Percentiles rank a stretch among this genome's conserved stretches.
These are phyloP conservation scores for Bolboschoenus planiculmis DNA, from an alignment of 176 grass and related monocot genomes.

Conservation along the genomic window DNA sequence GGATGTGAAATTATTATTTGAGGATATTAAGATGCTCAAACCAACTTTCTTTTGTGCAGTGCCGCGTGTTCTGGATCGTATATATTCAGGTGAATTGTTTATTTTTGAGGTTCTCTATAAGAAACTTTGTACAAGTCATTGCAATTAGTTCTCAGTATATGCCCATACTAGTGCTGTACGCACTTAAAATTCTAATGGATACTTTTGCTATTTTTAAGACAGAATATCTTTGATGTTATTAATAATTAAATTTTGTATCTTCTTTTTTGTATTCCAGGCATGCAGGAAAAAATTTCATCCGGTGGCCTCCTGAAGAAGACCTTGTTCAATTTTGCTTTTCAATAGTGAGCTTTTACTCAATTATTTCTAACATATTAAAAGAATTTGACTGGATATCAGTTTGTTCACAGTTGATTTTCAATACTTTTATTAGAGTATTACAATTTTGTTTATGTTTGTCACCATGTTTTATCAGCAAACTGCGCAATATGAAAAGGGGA, in stretches of 20 bases:
- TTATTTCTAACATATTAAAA: neutral
- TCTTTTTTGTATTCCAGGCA: conserved; percentile 36
- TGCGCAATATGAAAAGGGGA: conserved; percentile 78
- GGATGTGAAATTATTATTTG: conserved; percentile 90
- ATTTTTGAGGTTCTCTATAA: neutral
- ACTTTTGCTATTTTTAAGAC: neutral
- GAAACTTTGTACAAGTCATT: neutral
- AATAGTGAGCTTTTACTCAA: conserved; percentile 54
- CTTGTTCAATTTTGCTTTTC: conserved; percentile 81
- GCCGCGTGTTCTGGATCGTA: conserved; percentile 91
- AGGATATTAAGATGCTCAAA: conserved; percentile 80
- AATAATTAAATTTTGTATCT: neutral
- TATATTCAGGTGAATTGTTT: conserved; percentile 77
- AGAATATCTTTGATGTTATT: neutral
- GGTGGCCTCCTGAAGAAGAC: conserved; percentile 73
- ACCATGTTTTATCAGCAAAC: conserved; percentile 57
- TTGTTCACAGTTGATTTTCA: neutral
- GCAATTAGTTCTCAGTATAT: neutral
- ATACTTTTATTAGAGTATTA: neutral
- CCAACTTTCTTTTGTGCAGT: conserved; percentile 94
- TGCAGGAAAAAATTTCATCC: conserved; percentile 73
- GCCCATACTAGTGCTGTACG: neutral
- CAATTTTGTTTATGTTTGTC: neutral
- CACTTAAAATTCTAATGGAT: neutral
- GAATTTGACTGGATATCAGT: neutral